Base-by-base conservation (phyloP, 768 basidiomycete genomes). In the Pisolithus albus region DNA sequence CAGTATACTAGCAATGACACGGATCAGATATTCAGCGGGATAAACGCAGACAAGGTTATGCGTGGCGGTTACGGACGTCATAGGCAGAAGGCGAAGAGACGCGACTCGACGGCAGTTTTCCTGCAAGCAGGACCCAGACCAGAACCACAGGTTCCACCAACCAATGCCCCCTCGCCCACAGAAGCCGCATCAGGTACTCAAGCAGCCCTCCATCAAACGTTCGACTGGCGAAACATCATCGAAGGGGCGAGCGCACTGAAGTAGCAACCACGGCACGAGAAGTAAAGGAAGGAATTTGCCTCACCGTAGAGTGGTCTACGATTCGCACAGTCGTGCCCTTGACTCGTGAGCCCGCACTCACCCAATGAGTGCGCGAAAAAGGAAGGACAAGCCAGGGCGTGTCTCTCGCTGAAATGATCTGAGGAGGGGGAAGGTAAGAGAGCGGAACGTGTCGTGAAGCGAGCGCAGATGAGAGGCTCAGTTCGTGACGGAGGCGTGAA, bases 391-490 rank as follows among this genome's bases (percentile, higher is more conserved):
- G 13, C 11, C 54, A 66, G 56, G 59, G 60, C 46, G 57, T 61
- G 57, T 65, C 59, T 53, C 56, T 61, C 50, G 51, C 28, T 39
- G 50, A 46, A 47, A 52, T 47, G 56, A 57, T 58, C 56, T 51
- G 47, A 24, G 23, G 21, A 21, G 40, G 9, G 18, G 61, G 34
- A 34, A 11, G 34, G 34, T 34, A 59, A 51, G 15, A 45, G 47
- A 36, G 40, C 45, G 46, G 42, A 21, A 28, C 46, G 46, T 54
- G 56, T 57, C 64, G 59, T 60, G 55, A 64, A 69, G 61, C 58
- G 58, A 58, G 66, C 74, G 71, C 61, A 75, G 77, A 77, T 79
- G 73, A 79, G 66, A 59, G 75, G 72, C 71, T 55, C 60, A 54
- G 64, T 62, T 56, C 52, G 53, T 58, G 59, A 61, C 51, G 46